Conservation (phyloP, 768 basidiomycete species). For the Rhodotorula taiwanensis region DNA sequence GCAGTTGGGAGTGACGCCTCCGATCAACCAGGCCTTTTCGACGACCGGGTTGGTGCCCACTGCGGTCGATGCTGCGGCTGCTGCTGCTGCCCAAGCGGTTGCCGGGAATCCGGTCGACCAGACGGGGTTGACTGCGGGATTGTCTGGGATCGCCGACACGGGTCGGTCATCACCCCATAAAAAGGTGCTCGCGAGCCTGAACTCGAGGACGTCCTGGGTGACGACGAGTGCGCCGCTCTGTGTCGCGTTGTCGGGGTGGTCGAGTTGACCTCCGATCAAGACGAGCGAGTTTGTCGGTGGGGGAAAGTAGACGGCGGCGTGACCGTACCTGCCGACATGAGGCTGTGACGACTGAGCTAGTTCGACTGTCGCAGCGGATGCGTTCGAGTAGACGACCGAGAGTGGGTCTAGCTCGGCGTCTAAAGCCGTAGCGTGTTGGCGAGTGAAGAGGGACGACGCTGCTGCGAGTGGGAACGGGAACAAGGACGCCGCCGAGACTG, state of each 20-base stretch:
- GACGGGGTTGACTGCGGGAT: conserved; percentile 1
- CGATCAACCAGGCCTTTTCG: conserved; percentile 25
- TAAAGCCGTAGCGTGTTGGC: too few relatives aligned
- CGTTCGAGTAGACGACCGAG: background rate
- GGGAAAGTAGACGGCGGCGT: conserved; percentile 29
- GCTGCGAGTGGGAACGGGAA: too few relatives aligned
- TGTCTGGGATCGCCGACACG: conserved; percentile 22
- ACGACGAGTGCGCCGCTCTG: conserved; percentile 15
- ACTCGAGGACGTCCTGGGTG: conserved; percentile 28
- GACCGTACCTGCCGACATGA: conserved; percentile 30
- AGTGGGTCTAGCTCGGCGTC: too few relatives aligned
- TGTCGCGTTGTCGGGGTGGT: too few relatives aligned
- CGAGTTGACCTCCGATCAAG: conserved; percentile 34
- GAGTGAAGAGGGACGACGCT: too few relatives aligned
- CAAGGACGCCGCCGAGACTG: too few relatives aligned
- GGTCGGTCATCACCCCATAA: conserved; percentile 23
- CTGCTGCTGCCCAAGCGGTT: conserved; percentile 33
- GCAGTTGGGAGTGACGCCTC: conserved; percentile 34
- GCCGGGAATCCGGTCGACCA: conserved; percentile 2
- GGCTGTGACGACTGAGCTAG: background rate
- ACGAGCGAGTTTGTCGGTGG: conserved; percentile 14
- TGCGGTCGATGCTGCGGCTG: too few relatives aligned
- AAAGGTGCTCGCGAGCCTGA: conserved; percentile 25
- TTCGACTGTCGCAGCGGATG: background rate
- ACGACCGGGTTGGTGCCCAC: background rate